Base-by-base conservation (phyloP, 2,329 filamentous ascomycete species). In the Penicillium hesseltinei region DNA sequence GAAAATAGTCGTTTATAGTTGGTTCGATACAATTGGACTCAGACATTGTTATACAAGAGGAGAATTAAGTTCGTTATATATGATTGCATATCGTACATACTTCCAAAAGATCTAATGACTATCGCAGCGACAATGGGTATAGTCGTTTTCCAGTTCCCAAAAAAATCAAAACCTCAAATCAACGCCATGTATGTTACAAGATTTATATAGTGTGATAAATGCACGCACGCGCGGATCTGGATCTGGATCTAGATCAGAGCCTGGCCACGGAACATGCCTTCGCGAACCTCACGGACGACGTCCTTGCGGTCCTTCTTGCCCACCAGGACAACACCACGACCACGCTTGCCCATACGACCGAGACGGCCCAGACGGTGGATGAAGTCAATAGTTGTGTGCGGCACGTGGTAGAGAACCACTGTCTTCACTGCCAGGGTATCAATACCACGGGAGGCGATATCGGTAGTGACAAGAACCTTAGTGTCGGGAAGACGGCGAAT, bases 321-420 rank as follows among this genome's bases (percentile, higher is more conserved):
- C 2, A 97, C 90, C 36, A 99, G 79, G 29, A 97, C 92, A 62
- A 97, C 87, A 21, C 92, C 94, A 55, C 92, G 83, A 17, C 94
- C 94, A 72, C 94, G 84, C 60, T 92, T 84, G 3, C 92, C 92
- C 91, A 97, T 97, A 35, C 94, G 85, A 0, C 94, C 94, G 1
- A 94, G 91, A 56, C 94, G 84, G 17, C 94, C 94, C 5, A 97
- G 84, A 17, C 95, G 88, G 75, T 99, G 95, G 69, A 99, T 97
- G 69, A 99, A 99, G 75, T 99, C 95, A 59, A 99, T 95, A 0
- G 92, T 96, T 0, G 91, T 96, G 71, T 97, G 93, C 5, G 94
- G 94, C n/a, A 99, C 93, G 72, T 99, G 92, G 74, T 96, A 97
- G 27, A 99, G 78, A 54, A 99, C 88, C 51, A 99, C 94, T 65